These are phyloP conservation scores for Myriosclerotinia scirpicola DNA, from an alignment of 2,329 filamentous ascomycete genomes.

Conservation along the genomic window DNA sequence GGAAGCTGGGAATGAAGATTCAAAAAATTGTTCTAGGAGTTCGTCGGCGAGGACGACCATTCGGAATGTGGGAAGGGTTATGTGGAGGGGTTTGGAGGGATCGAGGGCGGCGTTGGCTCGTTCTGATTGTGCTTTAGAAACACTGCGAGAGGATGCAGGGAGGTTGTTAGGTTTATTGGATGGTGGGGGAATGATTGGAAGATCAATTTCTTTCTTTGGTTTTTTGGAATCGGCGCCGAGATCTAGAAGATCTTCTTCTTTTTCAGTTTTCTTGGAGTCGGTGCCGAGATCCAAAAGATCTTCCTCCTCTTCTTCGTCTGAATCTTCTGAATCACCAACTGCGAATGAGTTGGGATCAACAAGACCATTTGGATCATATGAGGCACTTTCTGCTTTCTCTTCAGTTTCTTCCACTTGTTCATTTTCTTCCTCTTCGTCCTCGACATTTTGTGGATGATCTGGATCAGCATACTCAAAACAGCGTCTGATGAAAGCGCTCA, in stretches of 20 bases:
- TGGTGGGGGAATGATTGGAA: conserved; percentile 32
- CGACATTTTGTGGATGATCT: conserved; percentile 65
- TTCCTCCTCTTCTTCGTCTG: conserved; percentile 55
- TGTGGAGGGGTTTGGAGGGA: conserved; percentile 88
- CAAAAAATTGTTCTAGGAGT: conserved; percentile 93
- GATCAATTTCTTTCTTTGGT: conserved; percentile 37
- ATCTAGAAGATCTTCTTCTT: conserved; percentile 58
- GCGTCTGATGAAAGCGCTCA: conserved; percentile 91
- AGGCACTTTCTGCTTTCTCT: conserved; percentile 41
- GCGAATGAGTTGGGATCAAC: conserved; percentile 59
- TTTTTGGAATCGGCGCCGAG: conserved; percentile 50
- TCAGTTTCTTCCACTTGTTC: not conserved
- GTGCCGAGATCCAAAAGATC: conserved; percentile 61
- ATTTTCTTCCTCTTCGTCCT: conserved; percentile 12
- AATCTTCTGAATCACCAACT: conserved; percentile 72
- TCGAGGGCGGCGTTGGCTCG: conserved; percentile 88
- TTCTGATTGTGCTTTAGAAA: conserved; percentile 67
- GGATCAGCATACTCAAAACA: conserved; percentile 99
- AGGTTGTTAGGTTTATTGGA: conserved; percentile 21
- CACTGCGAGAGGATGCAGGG: conserved; percentile 38
- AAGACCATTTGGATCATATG: conserved; percentile 40
- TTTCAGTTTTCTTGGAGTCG: conserved; percentile 44
- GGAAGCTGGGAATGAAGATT: conserved; percentile 88
- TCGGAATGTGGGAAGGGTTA: conserved; percentile 94
- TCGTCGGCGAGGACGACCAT: conserved; percentile 99